Percentiles rank a stretch among this genome's conserved stretches.
Conservation (phyloP, 805 yeast species). For the Candida cerambycidarum region DNA sequence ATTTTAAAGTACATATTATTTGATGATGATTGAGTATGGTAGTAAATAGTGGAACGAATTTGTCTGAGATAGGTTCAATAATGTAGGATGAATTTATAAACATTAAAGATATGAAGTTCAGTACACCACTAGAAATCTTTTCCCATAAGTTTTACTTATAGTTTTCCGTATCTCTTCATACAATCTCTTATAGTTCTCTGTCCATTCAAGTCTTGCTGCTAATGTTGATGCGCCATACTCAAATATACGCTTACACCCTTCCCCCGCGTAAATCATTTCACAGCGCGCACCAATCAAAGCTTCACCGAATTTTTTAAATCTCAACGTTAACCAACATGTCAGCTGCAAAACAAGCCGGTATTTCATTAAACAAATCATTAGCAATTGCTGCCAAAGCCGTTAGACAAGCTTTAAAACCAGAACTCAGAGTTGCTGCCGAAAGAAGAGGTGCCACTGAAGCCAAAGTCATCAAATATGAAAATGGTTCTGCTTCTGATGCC, state of each 20-base stretch:
- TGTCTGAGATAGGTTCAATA: too few species aligned
- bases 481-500: slow-evolving; percentile 56
- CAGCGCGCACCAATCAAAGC: slow-evolving; percentile 7
- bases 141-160: too few species aligned
- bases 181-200: neutral
- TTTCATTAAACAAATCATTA: slow-evolving; percentile 78
- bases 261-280: neutral
- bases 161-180: too few species aligned
- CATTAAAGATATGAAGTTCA: too few species aligned
- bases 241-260: neutral
- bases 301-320: slow-evolving; percentile 4
- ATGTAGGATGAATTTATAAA: too few species aligned
- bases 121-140: too few species aligned
- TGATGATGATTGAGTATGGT: slow-evolving; percentile 45
- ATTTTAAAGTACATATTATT: slow-evolving; percentile 78
- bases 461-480: slow-evolving; percentile 65
- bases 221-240: neutral
- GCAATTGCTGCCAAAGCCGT: slow-evolving; percentile 87
- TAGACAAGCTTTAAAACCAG: slow-evolving; percentile 86
- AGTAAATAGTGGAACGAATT: neutral
- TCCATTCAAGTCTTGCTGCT: too few species aligned
- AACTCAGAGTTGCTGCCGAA: slow-evolving; percentile 68
- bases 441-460: slow-evolving; percentile 76
- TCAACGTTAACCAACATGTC: slow-evolving; percentile 28
- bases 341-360: slow-evolving; percentile 51